A percentile compares a stretch with the other conserved stretches of the same genome.
These are phyloP conservation scores for Xylaria grammica DNA, from an alignment of 495 filamentous ascomycete genomes.

Conservation along the genomic window DNA sequence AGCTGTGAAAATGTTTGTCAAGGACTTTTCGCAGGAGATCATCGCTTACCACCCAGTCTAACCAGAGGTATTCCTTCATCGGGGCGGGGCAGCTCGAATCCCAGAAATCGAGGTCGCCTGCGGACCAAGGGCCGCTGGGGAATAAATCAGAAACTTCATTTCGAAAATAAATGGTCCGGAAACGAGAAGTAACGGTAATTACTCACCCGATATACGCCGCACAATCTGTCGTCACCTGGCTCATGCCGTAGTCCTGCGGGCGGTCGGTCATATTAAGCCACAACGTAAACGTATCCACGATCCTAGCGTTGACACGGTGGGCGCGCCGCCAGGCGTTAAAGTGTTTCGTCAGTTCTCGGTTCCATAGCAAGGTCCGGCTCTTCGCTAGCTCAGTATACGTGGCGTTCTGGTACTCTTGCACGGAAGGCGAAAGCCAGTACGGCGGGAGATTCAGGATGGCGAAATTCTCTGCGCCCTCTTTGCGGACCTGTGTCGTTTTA, in stretches of 20 bases:
- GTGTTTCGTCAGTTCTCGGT: not conserved
- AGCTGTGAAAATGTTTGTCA: not conserved
- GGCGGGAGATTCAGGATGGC: conserved; percentile 18
- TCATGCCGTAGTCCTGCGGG: conserved; percentile 16
- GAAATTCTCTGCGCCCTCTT: conserved; percentile 15
- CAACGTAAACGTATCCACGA: conserved; percentile 14
- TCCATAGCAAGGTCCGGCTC: conserved; percentile 3
- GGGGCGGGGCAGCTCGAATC: conserved; percentile 13
- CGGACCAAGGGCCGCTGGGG: conserved; percentile 8
- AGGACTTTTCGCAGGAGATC: not conserved
- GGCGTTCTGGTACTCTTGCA: conserved; percentile 10
- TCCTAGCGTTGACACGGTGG: not conserved
- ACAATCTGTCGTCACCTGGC: conserved; percentile 15
- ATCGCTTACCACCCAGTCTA: conserved; percentile 16
- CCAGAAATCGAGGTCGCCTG: conserved; percentile 14
- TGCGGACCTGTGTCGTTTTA: conserved; percentile 1
- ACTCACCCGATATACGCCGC: conserved; percentile 11
- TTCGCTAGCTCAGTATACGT: conserved; percentile 8
- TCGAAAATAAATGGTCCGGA: not conserved
- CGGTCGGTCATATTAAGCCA: conserved; percentile 11
- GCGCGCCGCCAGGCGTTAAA: not conserved
- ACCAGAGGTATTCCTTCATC: conserved; percentile 19
- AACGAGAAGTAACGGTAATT: not conserved
- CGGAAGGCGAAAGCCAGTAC: conserved; percentile 15
- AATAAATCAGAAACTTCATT: not conserved